Base-by-base conservation (phyloP, 805 yeast species). In the Candida rishiriensis region DNA sequence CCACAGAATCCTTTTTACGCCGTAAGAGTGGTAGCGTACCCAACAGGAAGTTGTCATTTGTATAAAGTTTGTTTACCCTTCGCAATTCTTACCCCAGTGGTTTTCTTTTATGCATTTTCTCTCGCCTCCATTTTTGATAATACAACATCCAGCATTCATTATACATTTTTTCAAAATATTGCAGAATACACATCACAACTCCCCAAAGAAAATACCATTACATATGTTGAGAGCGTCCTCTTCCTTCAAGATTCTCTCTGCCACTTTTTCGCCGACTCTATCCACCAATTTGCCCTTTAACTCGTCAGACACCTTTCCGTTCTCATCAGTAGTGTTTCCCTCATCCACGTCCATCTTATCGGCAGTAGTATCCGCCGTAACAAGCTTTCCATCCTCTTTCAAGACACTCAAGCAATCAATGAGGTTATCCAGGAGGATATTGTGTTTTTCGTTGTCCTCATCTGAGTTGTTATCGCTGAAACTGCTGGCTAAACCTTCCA, bases 151-250 rank as follows among this genome's bases (percentile, higher is more conserved):
- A 5, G 26, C 7, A 5, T 21, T 21, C 7, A 21, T 21, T 21
- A 21, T 7, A 21, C 26, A 21, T 21, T 21, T 21, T 21, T 21
- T 7, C n/a, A n/a, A n/a, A n/a, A n/a, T n/a, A n/a, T n/a, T n/a
- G n/a, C n/a, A n/a, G n/a, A n/a, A n/a, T n/a, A n/a, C n/a, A n/a
- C 33, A n/a, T 47, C 37, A 49, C 15, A 62, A 38, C 54, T 83
- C 90, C 9, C 91, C 95, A 59, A 85, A 83, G 60, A 85, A 85
- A 10, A 87, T 74, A 6, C 89, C 89, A 48, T 77, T 70, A 28
- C 73, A 72, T 12, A 85, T 69, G 36, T 68, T 73, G 47, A 65
- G 69, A 2, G 80, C 78, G 57, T 76, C 76, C 1, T 65, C 61
- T 46, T 76, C 73, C 33, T 71, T 67, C 14, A 72, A 51, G 3